Evolutionary conservation across 2,329 filamentous ascomycete species (phyloP), one percentile per base, ranked within the genome.

Genomic region (Penicillium sp.): DNA sequence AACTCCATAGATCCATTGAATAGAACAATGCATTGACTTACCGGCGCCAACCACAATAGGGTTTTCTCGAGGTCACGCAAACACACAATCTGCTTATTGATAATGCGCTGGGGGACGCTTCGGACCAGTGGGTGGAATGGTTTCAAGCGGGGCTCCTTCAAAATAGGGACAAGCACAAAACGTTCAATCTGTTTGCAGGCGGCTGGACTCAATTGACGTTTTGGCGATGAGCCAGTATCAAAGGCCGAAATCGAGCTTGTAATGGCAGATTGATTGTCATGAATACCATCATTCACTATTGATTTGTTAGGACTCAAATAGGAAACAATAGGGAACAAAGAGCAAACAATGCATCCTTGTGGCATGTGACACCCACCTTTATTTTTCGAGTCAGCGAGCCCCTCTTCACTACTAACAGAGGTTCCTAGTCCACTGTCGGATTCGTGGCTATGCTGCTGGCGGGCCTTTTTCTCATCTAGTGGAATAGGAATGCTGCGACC

Each of bases 31-130:
- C 64, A 64, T 80, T 72, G 71, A 95, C 92, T 95, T 88, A 97
- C 93, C 74, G 90, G 90, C 79, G 92, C 91, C 74, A 92, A 85
- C 76, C 92, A 92, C 69, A 97, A 85, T 59, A 97, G 80, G 10
- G 89, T 93, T 84, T 96, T 96, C 77, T 97, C 93, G 48, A 97
- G 83, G 76, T 97, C 93, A 74, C 93, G 87, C 53, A 97, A 85
- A 78, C 89, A 96, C 72, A 89, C 86, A 69, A 97, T 94, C 68
- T 94, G 86, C 75, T 91, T 92, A 70, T 87, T 85, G 69, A 85
- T 85, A 72, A 96, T 94, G 69, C 88, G 88, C 73, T 83, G 82
- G 46, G 90, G 90, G 62, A 92, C 86, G 73, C 90, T 88, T 64
- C 88, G 81, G 61, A 96, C 82, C 66, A 96, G 84, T 47, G 88